Evolutionary conservation across 140 eudicot species (phyloP).

Genomic region (Senecio squalidus): DNA sequence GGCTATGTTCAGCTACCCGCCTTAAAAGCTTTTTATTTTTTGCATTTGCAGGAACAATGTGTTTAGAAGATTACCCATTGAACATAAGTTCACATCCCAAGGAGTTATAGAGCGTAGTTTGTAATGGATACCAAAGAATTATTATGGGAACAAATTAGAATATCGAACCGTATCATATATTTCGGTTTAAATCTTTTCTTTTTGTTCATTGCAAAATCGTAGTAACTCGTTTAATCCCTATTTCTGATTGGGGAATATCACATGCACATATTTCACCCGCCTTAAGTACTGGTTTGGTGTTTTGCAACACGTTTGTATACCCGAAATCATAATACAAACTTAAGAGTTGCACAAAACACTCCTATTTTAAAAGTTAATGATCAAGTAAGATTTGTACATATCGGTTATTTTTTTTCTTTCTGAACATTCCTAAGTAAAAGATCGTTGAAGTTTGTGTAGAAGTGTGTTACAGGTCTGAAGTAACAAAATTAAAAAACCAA

Average conservation of each 20-base stretch:
- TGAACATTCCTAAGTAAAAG: too few relatives aligned
- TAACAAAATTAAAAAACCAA: too few relatives aligned
- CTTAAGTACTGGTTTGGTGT: not conserved
- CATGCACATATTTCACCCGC: too few relatives aligned
- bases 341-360: too few relatives aligned
- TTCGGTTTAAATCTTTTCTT: not conserved
- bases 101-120: not conserved
- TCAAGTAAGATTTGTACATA: too few relatives aligned
- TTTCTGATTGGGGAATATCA: not conserved
- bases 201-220: not conserved
- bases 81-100: conserved; percentile 7
- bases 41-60: conserved; percentile 25
- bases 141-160: not conserved
- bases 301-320: not conserved
- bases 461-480: too few relatives aligned
- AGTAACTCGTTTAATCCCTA: not conserved
- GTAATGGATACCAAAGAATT: conserved; percentile 4
- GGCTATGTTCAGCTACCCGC: not conserved
- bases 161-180: not conserved
- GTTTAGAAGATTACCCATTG: not conserved
- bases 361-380: too few relatives aligned
- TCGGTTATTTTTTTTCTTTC: too few relatives aligned
- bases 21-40: conserved; percentile 10
- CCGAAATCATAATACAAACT: too few relatives aligned
- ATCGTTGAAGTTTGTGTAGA: too few relatives aligned